Evolutionary conservation across 192 early-diverging fungal genomes (phyloP).

Genomic region (Coemansia sp.): DNA sequence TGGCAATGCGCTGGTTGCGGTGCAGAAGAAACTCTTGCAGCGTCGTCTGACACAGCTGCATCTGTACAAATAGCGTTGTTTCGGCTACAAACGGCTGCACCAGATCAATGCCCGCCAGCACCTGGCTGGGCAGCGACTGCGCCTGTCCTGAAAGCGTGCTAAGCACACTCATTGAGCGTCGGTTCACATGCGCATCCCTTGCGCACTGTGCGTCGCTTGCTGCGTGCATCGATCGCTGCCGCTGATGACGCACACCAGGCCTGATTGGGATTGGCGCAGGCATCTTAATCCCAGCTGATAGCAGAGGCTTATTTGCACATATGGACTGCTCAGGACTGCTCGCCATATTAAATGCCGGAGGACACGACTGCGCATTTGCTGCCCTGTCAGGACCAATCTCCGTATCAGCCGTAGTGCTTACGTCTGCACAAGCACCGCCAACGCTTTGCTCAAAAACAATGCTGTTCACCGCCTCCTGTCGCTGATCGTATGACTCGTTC

Average conservation of each 20-base stretch:
- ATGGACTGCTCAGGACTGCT: background rate
- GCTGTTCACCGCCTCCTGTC: background rate
- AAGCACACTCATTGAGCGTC: conserved; percentile 2
- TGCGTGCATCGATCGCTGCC: conserved; percentile 16
- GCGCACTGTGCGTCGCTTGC: background rate
- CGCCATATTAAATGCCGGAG: background rate
- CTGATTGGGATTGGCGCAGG: conserved; percentile 6
- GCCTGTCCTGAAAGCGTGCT: conserved; percentile 14
- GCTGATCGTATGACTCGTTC: conserved; percentile 15
- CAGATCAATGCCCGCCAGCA: conserved; percentile 16
- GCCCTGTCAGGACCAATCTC: background rate
- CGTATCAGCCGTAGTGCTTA: background rate
- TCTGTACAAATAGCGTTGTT: conserved; percentile 74
- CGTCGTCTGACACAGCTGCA: conserved; percentile 87
- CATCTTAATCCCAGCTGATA: background rate
- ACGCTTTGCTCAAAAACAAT: conserved; percentile 33
- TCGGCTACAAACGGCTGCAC: conserved; percentile 16
- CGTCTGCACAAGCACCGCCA: background rate
- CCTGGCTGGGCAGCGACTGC: conserved; percentile 34
- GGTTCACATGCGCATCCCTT: background rate
- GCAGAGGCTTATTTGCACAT: background rate
- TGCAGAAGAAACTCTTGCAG: conserved; percentile 65
- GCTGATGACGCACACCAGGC: conserved; percentile 12
- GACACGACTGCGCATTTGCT: conserved; percentile 3
- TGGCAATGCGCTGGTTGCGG: conserved; percentile 59